A percentile compares a stretch with the other conserved stretches of the same genome.
Conservation (phyloP, 2,329 filamentous ascomycete species). For the Hymenoscyphus albidus region DNA sequence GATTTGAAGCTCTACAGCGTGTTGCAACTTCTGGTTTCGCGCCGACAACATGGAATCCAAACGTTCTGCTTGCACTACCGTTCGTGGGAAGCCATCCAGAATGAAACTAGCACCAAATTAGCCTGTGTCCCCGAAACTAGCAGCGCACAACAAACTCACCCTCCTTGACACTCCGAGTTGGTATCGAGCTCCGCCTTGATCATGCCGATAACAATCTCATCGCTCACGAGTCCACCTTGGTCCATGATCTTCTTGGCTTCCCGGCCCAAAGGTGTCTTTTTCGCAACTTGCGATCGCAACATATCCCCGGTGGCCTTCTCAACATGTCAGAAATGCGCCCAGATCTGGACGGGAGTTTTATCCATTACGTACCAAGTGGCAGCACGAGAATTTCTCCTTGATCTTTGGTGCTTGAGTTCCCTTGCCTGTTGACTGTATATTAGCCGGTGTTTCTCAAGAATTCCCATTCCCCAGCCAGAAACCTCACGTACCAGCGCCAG, state of each 20-base stretch:
- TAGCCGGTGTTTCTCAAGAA: conserved; percentile 22
- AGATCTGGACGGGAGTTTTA: not conserved
- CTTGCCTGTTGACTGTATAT: conserved; percentile 65
- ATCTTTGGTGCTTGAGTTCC: conserved; percentile 97
- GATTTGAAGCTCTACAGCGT: conserved; percentile 95
- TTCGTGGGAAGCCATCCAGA: conserved; percentile 96
- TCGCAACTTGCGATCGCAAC: conserved; percentile 95
- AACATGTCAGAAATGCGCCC: conserved; percentile 26
- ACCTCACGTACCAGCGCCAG: conserved; percentile 77
- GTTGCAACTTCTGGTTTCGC: conserved; percentile 81
- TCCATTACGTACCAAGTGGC: conserved; percentile 73
- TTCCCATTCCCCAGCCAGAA: not conserved
- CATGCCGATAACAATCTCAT: conserved; percentile 99
- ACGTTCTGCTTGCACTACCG: conserved; percentile 89
- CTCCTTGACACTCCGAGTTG: conserved; percentile 94
- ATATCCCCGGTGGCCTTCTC: conserved; percentile 93
- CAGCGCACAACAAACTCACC: conserved; percentile 54
- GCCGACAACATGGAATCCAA: conserved; percentile 85
- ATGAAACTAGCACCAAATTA: conserved; percentile 69
- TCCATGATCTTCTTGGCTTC: conserved; percentile 99
- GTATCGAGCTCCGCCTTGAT: conserved; percentile 94
- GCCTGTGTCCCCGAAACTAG: conserved; percentile 1
- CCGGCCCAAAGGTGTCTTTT: conserved; percentile 89
- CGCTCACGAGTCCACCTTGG: conserved; percentile 91
- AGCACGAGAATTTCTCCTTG: conserved; percentile 96